A percentile compares a stretch with the other conserved stretches of the same genome.
These are phyloP conservation scores for Endocalyx cinctus DNA, from an alignment of 2,329 filamentous ascomycete genomes.

Conservation along the genomic window DNA sequence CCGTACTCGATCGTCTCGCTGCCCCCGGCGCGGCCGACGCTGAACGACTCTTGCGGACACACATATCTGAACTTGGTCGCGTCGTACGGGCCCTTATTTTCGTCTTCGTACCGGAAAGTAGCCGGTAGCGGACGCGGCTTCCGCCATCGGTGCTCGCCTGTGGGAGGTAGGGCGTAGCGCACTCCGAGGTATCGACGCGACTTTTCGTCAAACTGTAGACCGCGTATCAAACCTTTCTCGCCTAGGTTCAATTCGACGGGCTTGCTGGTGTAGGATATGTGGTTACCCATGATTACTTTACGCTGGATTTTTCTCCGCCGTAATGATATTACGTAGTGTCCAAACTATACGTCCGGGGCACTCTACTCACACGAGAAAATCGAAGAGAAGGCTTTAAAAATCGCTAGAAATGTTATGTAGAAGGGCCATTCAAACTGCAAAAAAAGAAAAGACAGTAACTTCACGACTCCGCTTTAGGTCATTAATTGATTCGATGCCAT, in stretches of 20 bases:
- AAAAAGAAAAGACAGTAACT: no score
- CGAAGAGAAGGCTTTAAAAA: no score
- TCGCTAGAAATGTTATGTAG: no score
- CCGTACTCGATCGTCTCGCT: constrained; percentile 25
- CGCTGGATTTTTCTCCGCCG: no score
- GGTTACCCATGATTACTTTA: constrained; percentile 28
- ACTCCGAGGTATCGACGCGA: constrained; percentile 27
- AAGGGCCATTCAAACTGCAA: no score
- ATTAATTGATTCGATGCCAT: no score
- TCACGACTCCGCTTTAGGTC: no score
- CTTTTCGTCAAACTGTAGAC: constrained; percentile 31
- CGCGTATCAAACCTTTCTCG: constrained; percentile 24
- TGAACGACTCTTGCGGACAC: constrained; percentile 34
- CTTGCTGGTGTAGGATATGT: constrained; percentile 20
- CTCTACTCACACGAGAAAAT: no score
- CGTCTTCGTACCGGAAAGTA: constrained; percentile 23
- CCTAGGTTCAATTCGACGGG: constrained; percentile 21
- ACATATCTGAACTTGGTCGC: constrained; percentile 30
- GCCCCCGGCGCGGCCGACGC: constrained; percentile 19
- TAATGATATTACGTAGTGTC: no score
- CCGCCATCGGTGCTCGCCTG: constrained; percentile 16
- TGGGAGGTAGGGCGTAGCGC: constrained; percentile 21
- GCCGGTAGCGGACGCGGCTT: constrained; percentile 25
- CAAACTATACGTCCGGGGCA: no score
- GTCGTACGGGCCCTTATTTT: constrained; percentile 26